These are phyloP conservation scores for Schoenoplectus triqueter DNA, from an alignment of 202 grass and related monocot genomes.

Conservation along the genomic window DNA sequence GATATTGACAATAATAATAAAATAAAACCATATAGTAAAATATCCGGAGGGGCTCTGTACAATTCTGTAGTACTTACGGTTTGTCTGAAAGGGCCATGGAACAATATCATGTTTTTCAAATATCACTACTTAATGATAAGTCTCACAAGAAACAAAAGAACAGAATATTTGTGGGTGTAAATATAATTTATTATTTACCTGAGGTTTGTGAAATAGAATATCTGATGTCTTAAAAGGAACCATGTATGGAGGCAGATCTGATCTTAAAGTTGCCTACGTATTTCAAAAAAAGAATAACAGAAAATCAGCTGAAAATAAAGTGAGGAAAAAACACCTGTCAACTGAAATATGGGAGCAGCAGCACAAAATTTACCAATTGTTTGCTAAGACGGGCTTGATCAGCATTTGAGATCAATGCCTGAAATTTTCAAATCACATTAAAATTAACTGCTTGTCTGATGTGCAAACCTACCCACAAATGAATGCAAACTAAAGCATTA, in stretches of 20 bases:
- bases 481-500: not conserved
- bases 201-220: constrained; percentile 68
- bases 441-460: constrained; percentile 1
- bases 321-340: not conserved
- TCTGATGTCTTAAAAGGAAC: constrained; percentile 75
- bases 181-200: constrained; percentile 43
- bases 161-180: not conserved
- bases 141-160: not conserved
- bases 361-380: constrained; percentile 64
- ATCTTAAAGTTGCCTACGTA: constrained; percentile 77
- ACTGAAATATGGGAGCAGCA: constrained; percentile 13
- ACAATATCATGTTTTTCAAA: not conserved
- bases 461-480: not conserved
- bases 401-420: constrained; percentile 67
- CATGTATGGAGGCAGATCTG: constrained; percentile 89
- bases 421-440: constrained; percentile 46
- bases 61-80: not conserved
- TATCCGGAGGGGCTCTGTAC: not conserved
- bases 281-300: constrained; percentile 19
- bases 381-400: constrained; percentile 94
- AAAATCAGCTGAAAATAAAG: not conserved
- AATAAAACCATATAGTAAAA: not conserved
- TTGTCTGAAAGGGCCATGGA: not conserved
- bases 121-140: not conserved
- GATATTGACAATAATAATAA: not conserved